phyloP scores from a whole-genome alignment of 805 yeast genomes.

The Saccharomycopsis guyanensis region DNA sequence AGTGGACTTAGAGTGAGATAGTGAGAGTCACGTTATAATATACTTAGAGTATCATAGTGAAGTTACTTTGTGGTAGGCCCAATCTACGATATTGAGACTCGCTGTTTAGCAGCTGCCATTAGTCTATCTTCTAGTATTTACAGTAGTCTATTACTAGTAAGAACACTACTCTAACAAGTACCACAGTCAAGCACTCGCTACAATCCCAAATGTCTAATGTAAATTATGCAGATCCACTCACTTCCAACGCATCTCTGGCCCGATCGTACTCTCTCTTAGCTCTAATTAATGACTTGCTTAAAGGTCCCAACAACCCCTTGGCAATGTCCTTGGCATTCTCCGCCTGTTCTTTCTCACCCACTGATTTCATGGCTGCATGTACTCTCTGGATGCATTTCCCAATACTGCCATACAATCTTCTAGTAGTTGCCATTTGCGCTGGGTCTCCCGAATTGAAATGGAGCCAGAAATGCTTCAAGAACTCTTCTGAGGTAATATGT shows the following conservation, averaged over 20 bases:
- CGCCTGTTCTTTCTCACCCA: background rate
- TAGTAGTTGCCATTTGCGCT: constrained; percentile 35
- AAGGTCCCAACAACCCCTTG: constrained; percentile 32
- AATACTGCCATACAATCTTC: constrained; percentile 41
- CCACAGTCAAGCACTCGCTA: too few species aligned
- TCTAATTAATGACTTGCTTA: constrained; percentile 35
- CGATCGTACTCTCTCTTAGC: constrained; percentile 42
- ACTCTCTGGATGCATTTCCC: constrained; percentile 41
- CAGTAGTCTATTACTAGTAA: too few species aligned
- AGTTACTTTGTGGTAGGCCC: too few species aligned
- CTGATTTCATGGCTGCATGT: constrained; percentile 27
- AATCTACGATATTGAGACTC: too few species aligned
- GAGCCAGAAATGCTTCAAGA: constrained; percentile 67
- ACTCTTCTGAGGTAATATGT: constrained; percentile 70
- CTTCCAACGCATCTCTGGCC: constrained; percentile 26
- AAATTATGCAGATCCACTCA: background rate
- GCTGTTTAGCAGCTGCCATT: too few species aligned
- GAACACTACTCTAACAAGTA: too few species aligned
- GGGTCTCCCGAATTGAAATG: constrained; percentile 46
- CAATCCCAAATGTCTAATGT: too few species aligned
- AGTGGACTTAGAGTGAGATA: too few species aligned
- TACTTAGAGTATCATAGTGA: too few species aligned
- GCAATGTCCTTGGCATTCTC: constrained; percentile 9
- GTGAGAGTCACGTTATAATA: too few species aligned
- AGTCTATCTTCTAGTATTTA: too few species aligned